These are phyloP conservation scores for Diacronema lutheri DNA, from an alignment of 78 protist genomes.

Conservation along the genomic window DNA sequence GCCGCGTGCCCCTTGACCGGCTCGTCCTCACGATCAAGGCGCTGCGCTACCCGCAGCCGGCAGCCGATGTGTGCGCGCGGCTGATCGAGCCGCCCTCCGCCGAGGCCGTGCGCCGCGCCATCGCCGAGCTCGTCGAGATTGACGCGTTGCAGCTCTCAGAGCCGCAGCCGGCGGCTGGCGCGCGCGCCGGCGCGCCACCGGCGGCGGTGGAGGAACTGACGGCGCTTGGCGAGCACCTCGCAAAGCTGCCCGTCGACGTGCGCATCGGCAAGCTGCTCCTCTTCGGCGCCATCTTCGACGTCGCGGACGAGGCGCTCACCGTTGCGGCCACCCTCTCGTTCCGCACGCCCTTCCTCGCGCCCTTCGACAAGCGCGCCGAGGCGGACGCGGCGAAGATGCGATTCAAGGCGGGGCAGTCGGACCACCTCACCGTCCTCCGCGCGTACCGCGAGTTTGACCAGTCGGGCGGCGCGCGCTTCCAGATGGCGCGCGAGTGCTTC, in stretches of 20 bases:
- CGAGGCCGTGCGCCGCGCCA: constrained; percentile 28
- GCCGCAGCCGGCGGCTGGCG: too few species aligned
- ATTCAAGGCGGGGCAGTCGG: constrained; percentile 42
- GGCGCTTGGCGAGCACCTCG: constrained; percentile 76
- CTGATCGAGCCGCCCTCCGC: constrained; percentile 69
- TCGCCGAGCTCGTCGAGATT: constrained; percentile 38
- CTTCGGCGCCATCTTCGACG: neutral
- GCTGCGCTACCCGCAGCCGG: constrained; percentile 13
- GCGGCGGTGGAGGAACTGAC: constrained; percentile 37
- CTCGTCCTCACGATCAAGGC: constrained; percentile 74
- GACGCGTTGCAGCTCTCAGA: neutral
- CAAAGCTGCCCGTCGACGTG: constrained; percentile 81
- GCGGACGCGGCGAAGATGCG: constrained; percentile 27
- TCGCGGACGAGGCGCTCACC: constrained; percentile 72
- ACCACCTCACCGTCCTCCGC: constrained; percentile 58
- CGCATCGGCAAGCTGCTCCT: constrained; percentile 80
- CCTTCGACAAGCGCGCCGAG: constrained; percentile 47
- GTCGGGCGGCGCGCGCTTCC: neutral
- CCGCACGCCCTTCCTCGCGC: constrained; percentile 66
- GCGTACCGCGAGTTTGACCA: constrained; percentile 61
- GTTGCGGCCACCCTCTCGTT: constrained; percentile 66
- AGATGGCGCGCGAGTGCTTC: constrained; percentile 32
- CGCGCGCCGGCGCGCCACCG: constrained; percentile 57
- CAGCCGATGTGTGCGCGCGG: constrained; percentile 12
- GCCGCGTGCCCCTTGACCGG: constrained; percentile 72